Percentiles rank a stretch among this genome's conserved stretches.
These are phyloP conservation scores for Paramecium biaurelia DNA, from an alignment of 73 alveolate genomes.

Conservation along the genomic window DNA sequence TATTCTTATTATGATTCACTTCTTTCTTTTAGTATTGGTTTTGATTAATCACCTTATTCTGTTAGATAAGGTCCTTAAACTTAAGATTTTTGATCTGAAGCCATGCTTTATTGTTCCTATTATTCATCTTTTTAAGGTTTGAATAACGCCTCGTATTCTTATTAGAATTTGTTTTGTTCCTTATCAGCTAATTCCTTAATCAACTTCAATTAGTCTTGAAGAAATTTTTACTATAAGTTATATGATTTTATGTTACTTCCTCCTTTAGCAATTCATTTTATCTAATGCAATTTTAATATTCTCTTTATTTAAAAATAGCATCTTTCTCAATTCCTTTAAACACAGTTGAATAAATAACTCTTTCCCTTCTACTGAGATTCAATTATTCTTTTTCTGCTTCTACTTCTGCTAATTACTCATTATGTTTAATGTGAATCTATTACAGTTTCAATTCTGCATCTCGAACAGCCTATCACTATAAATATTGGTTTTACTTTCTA, in stretches of 20 bases:
- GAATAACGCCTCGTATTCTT: constrained; percentile 22
- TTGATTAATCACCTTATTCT: background rate
- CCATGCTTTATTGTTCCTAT: background rate
- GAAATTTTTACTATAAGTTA: background rate
- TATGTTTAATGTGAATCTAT: constrained; percentile 30
- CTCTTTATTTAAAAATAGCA: constrained; percentile 40
- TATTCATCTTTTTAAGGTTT: background rate
- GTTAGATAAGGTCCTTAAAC: background rate
- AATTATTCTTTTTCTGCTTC: constrained; percentile 45
- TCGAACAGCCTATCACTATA: background rate
- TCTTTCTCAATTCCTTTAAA: constrained; percentile 47
- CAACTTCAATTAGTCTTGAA: background rate
- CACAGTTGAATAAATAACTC: constrained; percentile 49
- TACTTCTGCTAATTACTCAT: constrained; percentile 52
- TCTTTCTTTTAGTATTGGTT: constrained; percentile 20
- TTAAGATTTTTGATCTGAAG: background rate
- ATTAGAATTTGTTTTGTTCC: background rate
- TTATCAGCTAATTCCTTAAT: background rate
- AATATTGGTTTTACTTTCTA: background rate
- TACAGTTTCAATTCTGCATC: constrained; percentile 42
- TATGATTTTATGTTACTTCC: background rate
- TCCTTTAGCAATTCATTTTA: background rate
- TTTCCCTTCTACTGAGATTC: constrained; percentile 35
- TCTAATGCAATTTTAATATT: constrained; percentile 20
- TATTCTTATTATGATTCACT: background rate